Evolutionary conservation across 805 yeast species (phyloP).

Genomic region (Cyberlindnera lachancei): DNA sequence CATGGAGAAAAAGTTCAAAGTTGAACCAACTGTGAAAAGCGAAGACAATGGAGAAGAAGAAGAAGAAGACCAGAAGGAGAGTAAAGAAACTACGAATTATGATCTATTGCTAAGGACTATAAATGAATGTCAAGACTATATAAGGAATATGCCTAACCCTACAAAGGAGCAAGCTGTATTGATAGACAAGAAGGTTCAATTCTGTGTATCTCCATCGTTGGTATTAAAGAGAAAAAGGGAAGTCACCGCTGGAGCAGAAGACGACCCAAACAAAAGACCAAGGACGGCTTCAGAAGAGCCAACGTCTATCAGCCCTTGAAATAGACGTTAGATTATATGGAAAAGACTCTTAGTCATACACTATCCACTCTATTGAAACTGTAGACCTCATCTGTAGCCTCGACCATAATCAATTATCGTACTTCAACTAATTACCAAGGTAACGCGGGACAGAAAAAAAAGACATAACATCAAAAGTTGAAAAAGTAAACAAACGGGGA

Average conservation of each 20-base stretch:
- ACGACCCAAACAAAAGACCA: constrained; percentile 23
- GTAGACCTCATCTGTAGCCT: too few relatives aligned
- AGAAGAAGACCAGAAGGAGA: constrained; percentile 10
- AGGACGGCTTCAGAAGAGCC: constrained; percentile 4
- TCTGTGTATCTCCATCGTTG: constrained; percentile 51
- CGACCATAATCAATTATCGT: too few relatives aligned
- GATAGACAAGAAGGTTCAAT: constrained; percentile 59
- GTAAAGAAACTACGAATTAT: constrained; percentile 17
- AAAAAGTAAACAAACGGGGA: too few relatives aligned
- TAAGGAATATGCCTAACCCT: constrained; percentile 37
- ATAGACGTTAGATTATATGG: too few relatives aligned
- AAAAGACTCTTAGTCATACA: too few relatives aligned
- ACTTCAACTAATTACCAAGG: too few relatives aligned
- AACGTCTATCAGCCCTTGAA: too few relatives aligned
- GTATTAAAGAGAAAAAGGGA: constrained; percentile 39
- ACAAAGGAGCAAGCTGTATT: constrained; percentile 53
- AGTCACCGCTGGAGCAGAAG: constrained; percentile 11
- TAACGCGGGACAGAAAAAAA: too few relatives aligned
- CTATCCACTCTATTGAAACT: too few relatives aligned
- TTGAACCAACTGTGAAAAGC: too few relatives aligned
- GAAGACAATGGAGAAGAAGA: constrained; percentile 9
- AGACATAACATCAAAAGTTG: too few relatives aligned
- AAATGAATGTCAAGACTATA: constrained; percentile 38
- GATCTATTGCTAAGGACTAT: constrained; percentile 40
- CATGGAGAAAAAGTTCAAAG: constrained; percentile 52